Evolutionary conservation across 208 protist species (phyloP).

Genomic region (Plasmodiophora brassicae): DNA sequence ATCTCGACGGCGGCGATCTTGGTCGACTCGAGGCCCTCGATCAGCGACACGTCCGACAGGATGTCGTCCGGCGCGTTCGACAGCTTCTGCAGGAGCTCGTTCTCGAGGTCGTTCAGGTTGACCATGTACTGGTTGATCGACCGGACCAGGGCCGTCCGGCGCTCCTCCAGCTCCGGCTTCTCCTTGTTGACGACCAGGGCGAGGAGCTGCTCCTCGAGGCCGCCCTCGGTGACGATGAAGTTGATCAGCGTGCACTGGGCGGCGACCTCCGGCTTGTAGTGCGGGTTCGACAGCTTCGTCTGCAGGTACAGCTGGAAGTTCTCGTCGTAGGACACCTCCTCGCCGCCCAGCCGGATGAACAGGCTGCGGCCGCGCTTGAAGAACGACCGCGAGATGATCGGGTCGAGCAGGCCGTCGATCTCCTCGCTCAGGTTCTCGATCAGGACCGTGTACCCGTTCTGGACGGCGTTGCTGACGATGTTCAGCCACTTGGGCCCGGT

Average conservation of each 20-base stretch:
- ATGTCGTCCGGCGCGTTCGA: constrained; percentile 89
- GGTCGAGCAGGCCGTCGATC: constrained; percentile 92
- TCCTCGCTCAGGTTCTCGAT: constrained; percentile 90
- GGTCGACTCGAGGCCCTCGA: constrained; percentile 90
- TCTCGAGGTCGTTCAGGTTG: constrained; percentile 91
- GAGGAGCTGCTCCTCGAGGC: constrained; percentile 95
- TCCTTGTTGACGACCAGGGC: constrained; percentile 94
- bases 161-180: constrained; percentile 91
- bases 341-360: constrained; percentile 88
- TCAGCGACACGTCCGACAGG: constrained; percentile 85
- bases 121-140: constrained; percentile 97
- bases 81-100: constrained; percentile 86
- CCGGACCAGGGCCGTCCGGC: constrained; percentile 80
- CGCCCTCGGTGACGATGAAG: constrained; percentile 95
- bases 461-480: constrained; percentile 60
- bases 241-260: constrained; percentile 97
- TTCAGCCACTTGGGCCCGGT: constrained; percentile 77
- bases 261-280: constrained; percentile 96
- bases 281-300: constrained; percentile 95
- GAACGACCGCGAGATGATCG: constrained; percentile 81
- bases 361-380: constrained; percentile 79
- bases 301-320: constrained; percentile 93
- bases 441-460: constrained; percentile 65
- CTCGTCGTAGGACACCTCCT: constrained; percentile 82
- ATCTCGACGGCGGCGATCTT: constrained; percentile 93